phyloP scores from a whole-genome alignment of 192 early-diverging fungal species.

The Coemansia aciculifera region DNA sequence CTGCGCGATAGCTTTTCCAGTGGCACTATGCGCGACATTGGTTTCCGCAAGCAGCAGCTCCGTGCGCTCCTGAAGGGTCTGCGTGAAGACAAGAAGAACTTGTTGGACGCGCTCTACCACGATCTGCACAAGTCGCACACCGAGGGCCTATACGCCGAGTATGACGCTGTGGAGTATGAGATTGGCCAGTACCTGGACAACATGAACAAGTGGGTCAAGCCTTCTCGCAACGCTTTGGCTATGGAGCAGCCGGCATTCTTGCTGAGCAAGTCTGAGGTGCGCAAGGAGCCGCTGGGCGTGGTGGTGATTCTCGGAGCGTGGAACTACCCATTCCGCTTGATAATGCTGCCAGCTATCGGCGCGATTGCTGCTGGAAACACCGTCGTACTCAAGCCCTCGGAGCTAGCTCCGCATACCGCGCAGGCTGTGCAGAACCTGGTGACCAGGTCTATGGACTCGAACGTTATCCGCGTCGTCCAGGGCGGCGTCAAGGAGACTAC shows the following conservation, averaged over 20 bases:
- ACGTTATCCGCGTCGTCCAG: conserved; percentile 66
- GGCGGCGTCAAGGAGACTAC: conserved; percentile 78
- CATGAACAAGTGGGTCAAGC: conserved; percentile 60
- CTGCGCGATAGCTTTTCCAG: conserved; percentile 49
- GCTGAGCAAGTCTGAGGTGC: conserved; percentile 57
- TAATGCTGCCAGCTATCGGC: conserved; percentile 71
- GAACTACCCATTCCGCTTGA: conserved; percentile 69
- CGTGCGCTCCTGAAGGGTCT: conserved; percentile 60
- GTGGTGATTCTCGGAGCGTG: conserved; percentile 71
- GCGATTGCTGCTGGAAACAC: conserved; percentile 92
- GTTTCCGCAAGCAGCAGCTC: conserved; percentile 60
- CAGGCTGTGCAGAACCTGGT: conserved; percentile 63
- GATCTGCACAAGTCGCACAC: conserved; percentile 61
- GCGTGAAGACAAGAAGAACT: conserved; percentile 58
- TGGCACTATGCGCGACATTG: conserved; percentile 31
- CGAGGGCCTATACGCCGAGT: conserved; percentile 62
- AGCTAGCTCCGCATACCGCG: conserved; percentile 69
- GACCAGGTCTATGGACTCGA: conserved; percentile 72
- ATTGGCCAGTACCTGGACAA: conserved; percentile 59
- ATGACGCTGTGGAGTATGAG: conserved; percentile 56
- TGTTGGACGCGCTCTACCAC: conserved; percentile 57
- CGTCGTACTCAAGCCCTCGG: conserved; percentile 82
- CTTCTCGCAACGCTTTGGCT: conserved; percentile 37
- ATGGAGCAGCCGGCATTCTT: conserved; percentile 42
- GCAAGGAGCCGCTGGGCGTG: conserved; percentile 78